phyloP scores from a whole-genome alignment of 148 eudicot species.

The Diospyros lotus region DNA sequence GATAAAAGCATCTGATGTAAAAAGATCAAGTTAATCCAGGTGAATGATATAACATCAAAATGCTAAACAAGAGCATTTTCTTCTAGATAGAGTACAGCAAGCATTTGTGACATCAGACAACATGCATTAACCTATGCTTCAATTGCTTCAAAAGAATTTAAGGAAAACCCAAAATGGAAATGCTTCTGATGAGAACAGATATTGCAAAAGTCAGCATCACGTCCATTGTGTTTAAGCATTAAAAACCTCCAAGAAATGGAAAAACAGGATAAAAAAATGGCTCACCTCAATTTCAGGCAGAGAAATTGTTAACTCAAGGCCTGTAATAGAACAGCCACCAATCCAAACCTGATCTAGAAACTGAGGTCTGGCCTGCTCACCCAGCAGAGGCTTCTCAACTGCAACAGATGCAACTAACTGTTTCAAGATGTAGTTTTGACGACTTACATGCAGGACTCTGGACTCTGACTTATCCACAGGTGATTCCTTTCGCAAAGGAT shows the following conservation, averaged over 20 bases:
- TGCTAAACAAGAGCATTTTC: background rate
- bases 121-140: background rate
- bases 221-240: background rate
- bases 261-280: background rate
- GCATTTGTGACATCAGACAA: background rate
- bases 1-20: conserved; percentile 61
- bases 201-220: background rate
- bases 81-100: background rate
- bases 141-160: conserved; percentile 1
- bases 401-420: conserved; percentile 41
- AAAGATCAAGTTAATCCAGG: conserved; percentile 16
- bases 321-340: conserved; percentile 73
- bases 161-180: background rate
- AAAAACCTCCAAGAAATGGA: background rate
- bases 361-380: conserved; percentile 28
- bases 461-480: conserved; percentile 22
- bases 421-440: conserved; percentile 52
- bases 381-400: conserved; percentile 46
- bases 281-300: conserved; percentile 73
- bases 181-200: background rate
- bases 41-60: background rate
- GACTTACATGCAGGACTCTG: conserved; percentile 27
- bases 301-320: conserved; percentile 69
- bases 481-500: conserved; percentile 23
- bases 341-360: conserved; percentile 48